Conservation (phyloP, 495 filamentous ascomycete genomes). For the Penicillium macrosclerotiorum region DNA sequence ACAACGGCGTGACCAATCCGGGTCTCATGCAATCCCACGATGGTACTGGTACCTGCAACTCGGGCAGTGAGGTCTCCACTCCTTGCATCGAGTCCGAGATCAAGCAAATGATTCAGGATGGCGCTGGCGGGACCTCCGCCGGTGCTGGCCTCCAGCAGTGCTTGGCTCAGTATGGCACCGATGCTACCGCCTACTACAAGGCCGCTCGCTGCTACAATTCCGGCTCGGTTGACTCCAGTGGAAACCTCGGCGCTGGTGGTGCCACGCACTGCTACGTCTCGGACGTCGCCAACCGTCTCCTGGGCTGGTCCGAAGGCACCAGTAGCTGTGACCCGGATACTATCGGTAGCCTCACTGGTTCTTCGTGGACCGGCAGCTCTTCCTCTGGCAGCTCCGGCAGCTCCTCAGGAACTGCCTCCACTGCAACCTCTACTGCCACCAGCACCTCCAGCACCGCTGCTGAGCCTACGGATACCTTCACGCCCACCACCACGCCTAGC, state of each 20-base stretch:
- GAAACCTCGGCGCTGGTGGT: constrained; percentile 48
- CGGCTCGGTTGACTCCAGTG: constrained; percentile 42
- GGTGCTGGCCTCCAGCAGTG: constrained; percentile 45
- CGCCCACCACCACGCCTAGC: constrained; percentile 7
- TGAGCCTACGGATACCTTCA: constrained; percentile 2
- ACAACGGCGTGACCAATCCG: constrained; percentile 47
- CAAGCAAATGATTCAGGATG: constrained; percentile 49
- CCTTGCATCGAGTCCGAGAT: constrained; percentile 49
- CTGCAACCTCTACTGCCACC: constrained; percentile 1
- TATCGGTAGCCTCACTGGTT: constrained; percentile 10
- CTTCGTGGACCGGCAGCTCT: constrained; percentile 5
- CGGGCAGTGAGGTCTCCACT: constrained; percentile 25
- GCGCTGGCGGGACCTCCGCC: constrained; percentile 34
- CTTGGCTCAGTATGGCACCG: constrained; percentile 25
- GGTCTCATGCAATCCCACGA: constrained; percentile 57
- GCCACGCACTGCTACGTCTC: constrained; percentile 57
- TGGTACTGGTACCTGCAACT: constrained; percentile 46
- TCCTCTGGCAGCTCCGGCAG: constrained; percentile 11
- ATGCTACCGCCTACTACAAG: constrained; percentile 44
- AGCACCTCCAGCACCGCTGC: background rate
- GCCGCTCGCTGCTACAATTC: constrained; percentile 59
- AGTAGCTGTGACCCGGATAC: constrained; percentile 17
- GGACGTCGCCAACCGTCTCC: constrained; percentile 57
- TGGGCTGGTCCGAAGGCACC: constrained; percentile 43
- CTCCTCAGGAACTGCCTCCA: constrained; percentile 5